A percentile compares a stretch with the other conserved stretches of the same genome.
Evolutionary conservation across 108 stramenopile genomes (phyloP).

Genomic region (Cyclotella cryptica): DNA sequence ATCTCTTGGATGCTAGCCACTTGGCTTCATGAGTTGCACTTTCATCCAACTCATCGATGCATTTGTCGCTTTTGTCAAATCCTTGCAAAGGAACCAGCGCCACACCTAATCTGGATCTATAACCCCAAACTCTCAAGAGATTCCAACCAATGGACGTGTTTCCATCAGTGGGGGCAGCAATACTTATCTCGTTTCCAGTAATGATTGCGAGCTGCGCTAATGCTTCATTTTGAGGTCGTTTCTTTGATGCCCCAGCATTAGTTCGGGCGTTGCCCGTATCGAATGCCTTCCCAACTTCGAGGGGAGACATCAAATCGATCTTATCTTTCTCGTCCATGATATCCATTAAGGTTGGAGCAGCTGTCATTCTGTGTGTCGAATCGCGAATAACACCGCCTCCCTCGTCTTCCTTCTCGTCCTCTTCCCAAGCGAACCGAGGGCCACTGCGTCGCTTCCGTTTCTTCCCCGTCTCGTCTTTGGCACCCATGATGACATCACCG

Average conservation of each 20-base stretch:
- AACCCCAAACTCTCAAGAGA: slow-evolving; percentile 71
- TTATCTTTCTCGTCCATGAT: slow-evolving; percentile 56
- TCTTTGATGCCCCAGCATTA: background rate
- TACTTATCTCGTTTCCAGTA: background rate
- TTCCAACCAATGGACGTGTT: slow-evolving; percentile 58
- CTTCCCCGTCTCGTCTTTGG: slow-evolving; percentile 13
- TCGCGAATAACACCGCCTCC: background rate
- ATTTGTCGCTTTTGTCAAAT: slow-evolving; percentile 18
- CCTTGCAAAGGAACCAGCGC: slow-evolving; percentile 55
- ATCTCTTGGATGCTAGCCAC: slow-evolving; percentile 32
- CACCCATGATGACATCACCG: slow-evolving; percentile 46
- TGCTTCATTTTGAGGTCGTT: slow-evolving; percentile 35
- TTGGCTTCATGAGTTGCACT: slow-evolving; percentile 25
- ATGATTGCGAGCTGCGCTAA: slow-evolving; percentile 39
- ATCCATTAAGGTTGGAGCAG: slow-evolving; percentile 37
- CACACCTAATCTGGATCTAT: slow-evolving; percentile 60
- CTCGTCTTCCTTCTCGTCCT: slow-evolving; percentile 23
- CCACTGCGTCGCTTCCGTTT: slow-evolving; percentile 15
- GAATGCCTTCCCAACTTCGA: slow-evolving; percentile 16
- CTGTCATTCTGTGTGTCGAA: slow-evolving; percentile 2
- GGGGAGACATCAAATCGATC: slow-evolving; percentile 32
- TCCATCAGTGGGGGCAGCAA: background rate
- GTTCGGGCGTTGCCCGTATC: background rate
- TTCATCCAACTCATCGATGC: slow-evolving; percentile 1
- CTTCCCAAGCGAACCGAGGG: slow-evolving; percentile 47